Evolutionary conservation across 768 basidiomycete species (phyloP), one percentile per base, ranked within the genome.

Genomic region (Xerocomus spinulosus): DNA sequence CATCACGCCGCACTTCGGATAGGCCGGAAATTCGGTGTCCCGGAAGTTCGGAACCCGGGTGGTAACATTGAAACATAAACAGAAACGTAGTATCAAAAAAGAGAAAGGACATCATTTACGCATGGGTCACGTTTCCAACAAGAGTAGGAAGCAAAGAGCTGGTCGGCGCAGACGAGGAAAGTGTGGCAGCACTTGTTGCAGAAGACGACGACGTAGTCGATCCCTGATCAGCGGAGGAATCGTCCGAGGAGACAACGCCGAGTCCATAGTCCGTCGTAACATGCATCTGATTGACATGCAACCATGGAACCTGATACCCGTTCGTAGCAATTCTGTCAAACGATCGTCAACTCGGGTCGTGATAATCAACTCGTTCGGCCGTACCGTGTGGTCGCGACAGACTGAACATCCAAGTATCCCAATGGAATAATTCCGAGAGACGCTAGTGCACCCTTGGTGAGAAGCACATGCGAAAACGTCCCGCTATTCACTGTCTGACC

Each of bases 281-380:
- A 37, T 60, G 55, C 33, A 62, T 65, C 61, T 85, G 81, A 28
- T 68, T 62, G 42, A 85, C 68, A 43, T 83, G 74, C 51, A 86
- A 63, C 82, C 82, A 86, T 10, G 85, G 84, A 35, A 85, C 61
- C 49, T 70, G 68, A 55, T 87, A 87, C 15, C 83, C 82, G 17
- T 74, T 73, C 13, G 67, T 55, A 4, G 76, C 81, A 10, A 80
- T 68, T 36, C 67, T 73, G 42, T 35, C 26, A 3, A n/a, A 12
- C 21, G 15, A 50, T 41, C 14, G 29, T 14, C 26, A 25, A 35
- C 36, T 29, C 5, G 32, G 17, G n/a, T 30, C 23, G 32, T 13
- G 33, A 14, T 24, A 26, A 38, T 24, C 18, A 21, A 45, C 9
- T 13, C 33, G 10, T 28, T 14, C 25, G 26, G 56, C 71, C 13